A percentile compares a stretch with the other conserved stretches of the same genome.
These are phyloP conservation scores for Scalesia atractyloides DNA, from an alignment of 129 eudicot species.

Conservation along the genomic window DNA sequence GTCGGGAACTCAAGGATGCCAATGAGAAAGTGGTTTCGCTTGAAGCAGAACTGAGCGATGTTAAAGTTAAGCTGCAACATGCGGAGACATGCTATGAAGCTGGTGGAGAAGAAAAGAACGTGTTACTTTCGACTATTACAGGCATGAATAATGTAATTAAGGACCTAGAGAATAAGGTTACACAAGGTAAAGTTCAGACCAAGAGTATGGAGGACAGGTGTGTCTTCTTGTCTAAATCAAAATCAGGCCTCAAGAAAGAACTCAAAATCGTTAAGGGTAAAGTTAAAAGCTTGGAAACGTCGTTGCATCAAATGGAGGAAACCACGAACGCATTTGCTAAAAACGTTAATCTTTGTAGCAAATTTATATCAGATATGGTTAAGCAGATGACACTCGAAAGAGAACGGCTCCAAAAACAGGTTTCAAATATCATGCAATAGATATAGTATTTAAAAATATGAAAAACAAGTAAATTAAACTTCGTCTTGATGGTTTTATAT, in stretches of 20 bases:
- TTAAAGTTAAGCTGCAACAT: constrained; percentile 52
- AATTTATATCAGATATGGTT: constrained; percentile 66
- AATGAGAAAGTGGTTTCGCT: constrained; percentile 52
- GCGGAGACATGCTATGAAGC: constrained; percentile 77
- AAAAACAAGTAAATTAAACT: neutral
- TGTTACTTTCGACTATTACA: constrained; percentile 52
- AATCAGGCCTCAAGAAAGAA: constrained; percentile 66
- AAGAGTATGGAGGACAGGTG: constrained; percentile 79
- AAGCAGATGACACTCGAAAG: constrained; percentile 79
- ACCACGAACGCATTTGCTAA: constrained; percentile 65
- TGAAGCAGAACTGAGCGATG: constrained; percentile 55
- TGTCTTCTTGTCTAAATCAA: constrained; percentile 61
- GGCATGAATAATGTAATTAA: constrained; percentile 77
- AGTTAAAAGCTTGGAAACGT: constrained; percentile 56
- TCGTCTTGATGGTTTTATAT: constrained; percentile 11
- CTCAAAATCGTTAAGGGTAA: constrained; percentile 44
- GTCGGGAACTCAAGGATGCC: constrained; percentile 38
- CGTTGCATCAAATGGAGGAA: constrained; percentile 72
- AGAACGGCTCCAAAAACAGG: constrained; percentile 94
- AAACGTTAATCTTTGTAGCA: constrained; percentile 59
- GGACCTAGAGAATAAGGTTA: constrained; percentile 55
- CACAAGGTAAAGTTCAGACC: constrained; percentile 41
- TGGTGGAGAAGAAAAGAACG: constrained; percentile 60
- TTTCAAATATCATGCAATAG: constrained; percentile 25
- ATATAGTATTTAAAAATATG: neutral